These are phyloP conservation scores for Fusarium agapanthi DNA, from an alignment of 2,329 filamentous ascomycete species.

Conservation along the genomic window DNA sequence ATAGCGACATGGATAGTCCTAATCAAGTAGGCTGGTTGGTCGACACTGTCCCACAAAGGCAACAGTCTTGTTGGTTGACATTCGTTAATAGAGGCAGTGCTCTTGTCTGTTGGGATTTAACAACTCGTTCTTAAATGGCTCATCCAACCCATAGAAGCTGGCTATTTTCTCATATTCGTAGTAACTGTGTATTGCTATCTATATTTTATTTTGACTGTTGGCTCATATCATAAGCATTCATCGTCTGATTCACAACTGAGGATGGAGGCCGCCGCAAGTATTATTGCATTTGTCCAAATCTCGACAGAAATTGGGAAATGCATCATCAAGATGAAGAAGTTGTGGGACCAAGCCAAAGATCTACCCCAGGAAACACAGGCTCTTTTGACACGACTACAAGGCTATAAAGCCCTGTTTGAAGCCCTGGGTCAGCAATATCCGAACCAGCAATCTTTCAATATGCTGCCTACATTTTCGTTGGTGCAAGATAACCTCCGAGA, in stretches of 20 bases:
- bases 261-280: slow-evolving; percentile 35
- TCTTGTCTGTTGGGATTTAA: neutral
- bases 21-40: neutral
- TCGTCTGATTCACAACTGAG: neutral
- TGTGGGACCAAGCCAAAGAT: slow-evolving; percentile 41
- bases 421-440: slow-evolving; percentile 24
- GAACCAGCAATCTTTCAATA: neutral
- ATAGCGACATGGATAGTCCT: neutral
- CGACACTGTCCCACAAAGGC: neutral
- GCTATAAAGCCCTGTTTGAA: slow-evolving; percentile 21
- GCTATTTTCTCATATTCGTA: neutral
- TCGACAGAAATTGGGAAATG: slow-evolving; percentile 32
- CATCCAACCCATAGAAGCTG: neutral
- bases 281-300: slow-evolving; percentile 40
- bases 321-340: slow-evolving; percentile 26
- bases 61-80: slow-evolving; percentile 2
- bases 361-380: slow-evolving; percentile 32
- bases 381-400: slow-evolving; percentile 32
- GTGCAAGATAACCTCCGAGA: slow-evolving; percentile 1
- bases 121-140: neutral
- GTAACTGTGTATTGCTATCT: neutral
- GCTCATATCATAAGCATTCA: neutral
- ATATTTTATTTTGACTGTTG: neutral
- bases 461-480: neutral
- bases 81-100: slow-evolving; percentile 12